Evolutionary conservation across 2,329 filamentous ascomycete genomes (phyloP).

Genomic region (Colletotrichum lini): DNA sequence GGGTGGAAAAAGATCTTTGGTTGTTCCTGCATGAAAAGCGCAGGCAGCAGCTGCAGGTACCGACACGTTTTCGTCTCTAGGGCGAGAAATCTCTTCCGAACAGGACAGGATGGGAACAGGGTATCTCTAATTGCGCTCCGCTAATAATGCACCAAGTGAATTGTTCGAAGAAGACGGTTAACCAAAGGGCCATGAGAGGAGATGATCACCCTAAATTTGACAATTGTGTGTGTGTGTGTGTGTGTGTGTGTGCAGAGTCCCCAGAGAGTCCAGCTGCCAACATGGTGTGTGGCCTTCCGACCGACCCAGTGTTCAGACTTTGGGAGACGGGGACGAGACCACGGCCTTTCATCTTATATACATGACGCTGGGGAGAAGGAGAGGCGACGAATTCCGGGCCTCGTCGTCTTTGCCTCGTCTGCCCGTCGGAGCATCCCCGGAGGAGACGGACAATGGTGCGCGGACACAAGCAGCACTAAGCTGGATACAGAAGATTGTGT

Average conservation of each 20-base stretch:
- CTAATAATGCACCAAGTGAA: background rate
- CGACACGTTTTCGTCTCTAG: background rate
- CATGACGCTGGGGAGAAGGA: conserved; percentile 10
- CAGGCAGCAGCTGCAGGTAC: background rate
- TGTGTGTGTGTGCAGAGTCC: conserved; percentile 9
- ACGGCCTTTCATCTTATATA: conserved; percentile 19
- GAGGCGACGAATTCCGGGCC: conserved; percentile 7
- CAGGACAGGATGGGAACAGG: background rate
- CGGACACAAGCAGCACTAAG: conserved; percentile 3
- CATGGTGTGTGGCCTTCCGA: background rate
- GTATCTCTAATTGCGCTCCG: background rate
- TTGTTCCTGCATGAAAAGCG: background rate
- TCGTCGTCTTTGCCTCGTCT: conserved; percentile 7
- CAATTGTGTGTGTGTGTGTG: conserved; percentile 8
- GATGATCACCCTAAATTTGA: conserved; percentile 7
- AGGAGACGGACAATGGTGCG: conserved; percentile 15
- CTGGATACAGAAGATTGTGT: conserved; percentile 23
- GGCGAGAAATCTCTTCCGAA: background rate
- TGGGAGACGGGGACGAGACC: conserved; percentile 1
- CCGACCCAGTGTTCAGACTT: conserved; percentile 37
- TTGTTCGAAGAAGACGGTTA: background rate
- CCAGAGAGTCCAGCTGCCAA: background rate
- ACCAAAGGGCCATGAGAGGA: background rate
- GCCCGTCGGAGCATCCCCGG: conserved; percentile 26
- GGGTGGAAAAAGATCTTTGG: background rate